Evolutionary conservation across 2,329 filamentous ascomycete species (phyloP).

Genomic region (Botrytis elliptica): DNA sequence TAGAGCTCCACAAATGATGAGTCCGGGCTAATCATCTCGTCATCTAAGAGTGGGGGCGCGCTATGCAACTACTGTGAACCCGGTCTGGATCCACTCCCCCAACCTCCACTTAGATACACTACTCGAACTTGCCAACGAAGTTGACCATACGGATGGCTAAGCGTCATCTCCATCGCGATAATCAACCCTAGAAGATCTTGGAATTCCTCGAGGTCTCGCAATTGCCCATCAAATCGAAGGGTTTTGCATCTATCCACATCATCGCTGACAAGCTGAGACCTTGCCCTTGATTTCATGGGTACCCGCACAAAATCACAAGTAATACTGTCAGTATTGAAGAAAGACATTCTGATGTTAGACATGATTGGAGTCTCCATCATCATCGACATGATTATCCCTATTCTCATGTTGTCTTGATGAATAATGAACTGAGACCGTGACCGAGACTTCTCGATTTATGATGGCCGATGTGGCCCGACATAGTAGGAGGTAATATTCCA

Average conservation of each 20-base stretch:
- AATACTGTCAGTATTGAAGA: slow-evolving; percentile 4
- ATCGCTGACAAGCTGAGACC: background rate
- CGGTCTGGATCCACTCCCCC: slow-evolving; percentile 4
- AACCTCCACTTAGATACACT: background rate
- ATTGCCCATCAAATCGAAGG: background rate
- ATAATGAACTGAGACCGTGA: slow-evolving; percentile 16
- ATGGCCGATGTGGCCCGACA: background rate
- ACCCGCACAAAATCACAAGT: background rate
- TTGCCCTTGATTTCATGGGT: slow-evolving; percentile 3
- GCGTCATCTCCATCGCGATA: background rate
- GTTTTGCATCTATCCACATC: background rate
- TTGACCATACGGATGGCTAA: background rate
- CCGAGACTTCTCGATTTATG: slow-evolving; percentile 12
- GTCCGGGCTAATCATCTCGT: slow-evolving; percentile 11
- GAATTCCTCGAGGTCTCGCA: background rate
- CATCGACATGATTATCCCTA: background rate
- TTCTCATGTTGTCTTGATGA: background rate
- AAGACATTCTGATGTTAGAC: slow-evolving; percentile 4
- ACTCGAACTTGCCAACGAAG: slow-evolving; percentile 10
- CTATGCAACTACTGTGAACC: background rate
- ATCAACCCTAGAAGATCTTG: background rate
- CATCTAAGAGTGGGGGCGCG: slow-evolving; percentile 9
- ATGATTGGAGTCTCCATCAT: background rate
- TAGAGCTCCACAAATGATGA: slow-evolving; percentile 1
- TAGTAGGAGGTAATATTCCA: background rate